phyloP scores from a whole-genome alignment of 2,329 filamentous ascomycete genomes.

The Gaeumannomyces tritici region DNA sequence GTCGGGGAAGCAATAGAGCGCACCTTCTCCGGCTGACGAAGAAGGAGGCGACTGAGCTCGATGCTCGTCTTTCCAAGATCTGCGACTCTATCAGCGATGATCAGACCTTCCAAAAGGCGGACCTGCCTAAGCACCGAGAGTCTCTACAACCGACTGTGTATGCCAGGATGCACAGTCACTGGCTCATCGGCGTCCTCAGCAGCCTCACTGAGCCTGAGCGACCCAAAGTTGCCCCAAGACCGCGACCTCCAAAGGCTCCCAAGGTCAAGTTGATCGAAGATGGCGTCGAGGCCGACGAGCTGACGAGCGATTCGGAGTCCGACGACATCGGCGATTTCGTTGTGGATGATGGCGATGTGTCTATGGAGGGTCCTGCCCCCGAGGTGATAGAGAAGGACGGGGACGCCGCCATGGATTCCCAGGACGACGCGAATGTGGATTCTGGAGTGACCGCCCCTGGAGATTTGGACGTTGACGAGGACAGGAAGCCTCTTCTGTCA shows the following conservation, averaged over 20 bases:
- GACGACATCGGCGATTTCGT: slow-evolving; percentile 41
- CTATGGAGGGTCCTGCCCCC: not conserved
- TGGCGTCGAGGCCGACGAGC: slow-evolving; percentile 31
- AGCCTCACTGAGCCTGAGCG: slow-evolving; percentile 3
- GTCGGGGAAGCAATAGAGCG: slow-evolving; percentile 25
- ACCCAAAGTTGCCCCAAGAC: not conserved
- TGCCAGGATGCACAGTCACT: slow-evolving; percentile 43
- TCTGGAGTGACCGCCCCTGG: too few species aligned
- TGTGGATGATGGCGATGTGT: slow-evolving; percentile 23
- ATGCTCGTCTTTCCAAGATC: slow-evolving; percentile 45
- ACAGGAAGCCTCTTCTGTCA: not conserved
- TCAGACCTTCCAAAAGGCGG: slow-evolving; percentile 35
- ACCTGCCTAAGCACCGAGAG: slow-evolving; percentile 45
- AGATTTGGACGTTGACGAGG: not conserved
- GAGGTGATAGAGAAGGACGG: not conserved
- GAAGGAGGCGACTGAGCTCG: slow-evolving; percentile 28
- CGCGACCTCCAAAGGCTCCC: not conserved
- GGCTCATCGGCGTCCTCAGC: slow-evolving; percentile 36
- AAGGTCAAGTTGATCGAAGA: slow-evolving; percentile 28
- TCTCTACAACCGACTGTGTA: slow-evolving; percentile 57
- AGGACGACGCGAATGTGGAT: too few species aligned
- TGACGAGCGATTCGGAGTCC: slow-evolving; percentile 34
- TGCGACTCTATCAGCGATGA: slow-evolving; percentile 28
- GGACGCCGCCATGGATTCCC: too few species aligned
- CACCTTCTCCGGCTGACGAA: slow-evolving; percentile 33